Base-by-base conservation (phyloP, 1,284 basidiomycete species). In the Baeospora myosura region DNA sequence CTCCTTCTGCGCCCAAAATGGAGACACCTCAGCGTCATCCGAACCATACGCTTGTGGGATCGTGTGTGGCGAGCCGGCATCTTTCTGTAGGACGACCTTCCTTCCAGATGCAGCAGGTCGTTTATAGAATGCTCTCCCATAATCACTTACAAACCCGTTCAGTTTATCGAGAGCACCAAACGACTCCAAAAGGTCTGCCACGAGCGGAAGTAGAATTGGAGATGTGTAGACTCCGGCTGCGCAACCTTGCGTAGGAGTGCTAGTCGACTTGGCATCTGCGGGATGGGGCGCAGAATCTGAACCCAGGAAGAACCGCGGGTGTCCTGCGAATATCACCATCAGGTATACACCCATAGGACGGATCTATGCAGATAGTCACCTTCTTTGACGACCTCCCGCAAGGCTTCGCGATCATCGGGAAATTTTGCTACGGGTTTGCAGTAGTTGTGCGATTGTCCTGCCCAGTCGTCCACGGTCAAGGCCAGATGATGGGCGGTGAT, bases 361-460 rank as follows among this genome's bases (percentile, higher is more conserved):
- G 30, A 29, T 25, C 25, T 12, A 22, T 12, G 12, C 3, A 18
- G 20, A n/a, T 11, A 48, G 62, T 38, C 42, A 88, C 88, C 90
- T 66, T 87, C 78, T 47, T 68, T 72, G 42, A 98, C 78, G 28
- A 94, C 81, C 17, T 88, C 76, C 43, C 82, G 78, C 42, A 99
- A 66, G 7, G 96, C 94, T 52, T 78, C 64, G 21, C 95, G 74
- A 62, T 99, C 96, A 51, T 88, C 84, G 3, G 94, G 94, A 56
- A 81, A 93, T 65, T 99, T 99, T 21, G 96, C 95, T 17, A 99
- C 88, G 0, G 96, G 96, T 65, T 98, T 99, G 74, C 96, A 98
- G 62, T 89, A 99, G 60, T 97, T 81, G 74, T 90, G 90, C 0
- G 90, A 81, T 63, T 98, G 93, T 4, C 94, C 92, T 1, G 94